phyloP scores from a whole-genome alignment of 2,329 filamentous ascomycete species.

The Colletotrichum aenigma region DNA sequence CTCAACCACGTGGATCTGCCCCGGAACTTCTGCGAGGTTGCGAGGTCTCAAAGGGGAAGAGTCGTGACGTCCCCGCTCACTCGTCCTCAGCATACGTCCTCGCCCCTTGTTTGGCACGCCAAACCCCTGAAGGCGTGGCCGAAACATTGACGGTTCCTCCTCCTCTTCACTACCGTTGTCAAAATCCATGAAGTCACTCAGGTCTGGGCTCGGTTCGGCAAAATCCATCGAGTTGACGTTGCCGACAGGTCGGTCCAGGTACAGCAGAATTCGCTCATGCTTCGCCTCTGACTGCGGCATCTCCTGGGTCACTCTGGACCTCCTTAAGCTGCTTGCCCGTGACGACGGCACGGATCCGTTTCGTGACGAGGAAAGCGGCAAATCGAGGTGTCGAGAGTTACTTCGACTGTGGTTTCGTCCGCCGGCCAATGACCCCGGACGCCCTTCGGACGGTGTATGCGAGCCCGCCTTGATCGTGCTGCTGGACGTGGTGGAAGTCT shows the following conservation, averaged over 20 bases:
- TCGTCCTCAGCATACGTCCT: neutral
- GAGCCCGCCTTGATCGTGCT: constrained; percentile 17
- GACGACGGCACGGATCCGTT: neutral
- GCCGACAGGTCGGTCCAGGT: constrained; percentile 31
- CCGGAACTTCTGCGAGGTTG: neutral
- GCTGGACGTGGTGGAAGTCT: constrained; percentile 17
- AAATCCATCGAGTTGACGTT: constrained; percentile 27
- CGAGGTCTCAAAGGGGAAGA: constrained; percentile 5
- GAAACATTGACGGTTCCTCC: constrained; percentile 5
- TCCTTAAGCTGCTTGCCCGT: neutral
- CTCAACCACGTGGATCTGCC: constrained; percentile 11
- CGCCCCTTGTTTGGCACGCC: neutral
- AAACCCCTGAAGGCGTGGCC: neutral
- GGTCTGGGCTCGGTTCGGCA: constrained; percentile 38
- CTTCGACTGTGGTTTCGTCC: neutral
- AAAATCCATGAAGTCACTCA: constrained; percentile 43
- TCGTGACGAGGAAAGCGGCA: neutral
- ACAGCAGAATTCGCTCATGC: constrained; percentile 35
- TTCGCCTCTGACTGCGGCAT: constrained; percentile 9
- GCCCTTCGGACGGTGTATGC: neutral
- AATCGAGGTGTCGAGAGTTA: neutral
- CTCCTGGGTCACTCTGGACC: neutral
- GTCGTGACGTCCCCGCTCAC: constrained; percentile 5
- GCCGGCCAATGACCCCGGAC: neutral
- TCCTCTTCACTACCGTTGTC: constrained; percentile 28